phyloP scores from a whole-genome alignment of 192 early-diverging fungal genomes.

The Chytriomyces sp. region DNA sequence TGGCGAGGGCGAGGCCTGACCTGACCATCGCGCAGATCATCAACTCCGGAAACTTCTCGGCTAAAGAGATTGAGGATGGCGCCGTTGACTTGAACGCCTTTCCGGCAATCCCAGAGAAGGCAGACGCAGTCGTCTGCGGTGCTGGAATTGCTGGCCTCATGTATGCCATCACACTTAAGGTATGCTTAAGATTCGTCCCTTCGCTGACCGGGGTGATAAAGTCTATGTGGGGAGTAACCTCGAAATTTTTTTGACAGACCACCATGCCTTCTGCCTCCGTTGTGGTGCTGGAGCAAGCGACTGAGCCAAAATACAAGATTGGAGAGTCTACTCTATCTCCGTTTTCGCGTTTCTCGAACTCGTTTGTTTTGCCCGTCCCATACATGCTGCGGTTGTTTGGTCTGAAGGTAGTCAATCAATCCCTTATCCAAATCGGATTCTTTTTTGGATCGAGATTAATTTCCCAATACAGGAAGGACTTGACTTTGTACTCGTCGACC shows the following conservation, averaged over 20 bases:
- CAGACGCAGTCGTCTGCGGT: slow-evolving; percentile 11
- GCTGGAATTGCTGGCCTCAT: slow-evolving; percentile 8
- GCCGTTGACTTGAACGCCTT: neutral
- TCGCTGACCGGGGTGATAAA: neutral
- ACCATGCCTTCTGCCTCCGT: neutral
- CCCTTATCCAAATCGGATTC: too few species aligned
- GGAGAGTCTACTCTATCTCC: neutral
- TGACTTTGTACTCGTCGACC: neutral
- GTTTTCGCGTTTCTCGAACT: neutral
- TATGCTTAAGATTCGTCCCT: neutral
- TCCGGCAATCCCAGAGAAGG: neutral
- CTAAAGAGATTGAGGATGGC: neutral
- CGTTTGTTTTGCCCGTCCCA: neutral
- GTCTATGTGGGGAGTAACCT: too few species aligned
- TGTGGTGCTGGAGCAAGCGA: neutral
- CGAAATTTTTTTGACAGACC: neutral
- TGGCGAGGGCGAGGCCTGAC: neutral
- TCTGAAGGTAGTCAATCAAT: too few species aligned
- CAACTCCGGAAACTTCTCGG: neutral
- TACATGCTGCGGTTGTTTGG: neutral
- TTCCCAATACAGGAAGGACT: too few species aligned
- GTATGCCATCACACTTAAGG: slow-evolving; percentile 3
- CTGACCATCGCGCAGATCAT: neutral
- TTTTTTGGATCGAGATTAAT: too few species aligned
- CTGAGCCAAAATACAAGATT: neutral